phyloP scores from a whole-genome alignment of 2,329 filamentous ascomycete genomes.

The Ceratocystis papillata region DNA sequence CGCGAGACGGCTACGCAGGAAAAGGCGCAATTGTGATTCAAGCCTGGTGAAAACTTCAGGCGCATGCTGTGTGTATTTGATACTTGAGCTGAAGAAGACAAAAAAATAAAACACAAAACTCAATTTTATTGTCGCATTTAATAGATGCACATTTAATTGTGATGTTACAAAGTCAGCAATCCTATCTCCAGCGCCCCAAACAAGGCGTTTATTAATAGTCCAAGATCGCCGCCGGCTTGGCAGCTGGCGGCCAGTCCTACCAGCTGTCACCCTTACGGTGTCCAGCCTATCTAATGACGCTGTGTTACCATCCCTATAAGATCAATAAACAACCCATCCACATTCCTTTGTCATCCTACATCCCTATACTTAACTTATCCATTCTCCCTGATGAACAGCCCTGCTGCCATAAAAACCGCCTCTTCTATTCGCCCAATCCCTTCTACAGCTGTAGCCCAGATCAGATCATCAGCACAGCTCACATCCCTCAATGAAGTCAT shows the following conservation, averaged over 20 bases:
- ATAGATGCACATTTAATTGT: constrained; percentile 1
- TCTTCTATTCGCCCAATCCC: constrained; percentile 56
- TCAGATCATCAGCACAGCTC: constrained; percentile 76
- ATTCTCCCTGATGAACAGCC: not conserved
- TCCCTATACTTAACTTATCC: not conserved
- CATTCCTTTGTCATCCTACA: not conserved
- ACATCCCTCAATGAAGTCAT: constrained; percentile 62
- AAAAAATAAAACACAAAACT: constrained; percentile 5
- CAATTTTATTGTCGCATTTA: constrained; percentile 3
- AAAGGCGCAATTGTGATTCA: not conserved
- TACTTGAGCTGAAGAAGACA: not conserved
- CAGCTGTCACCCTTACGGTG: not conserved
- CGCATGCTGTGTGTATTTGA: constrained; percentile 4
- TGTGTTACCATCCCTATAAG: not conserved
- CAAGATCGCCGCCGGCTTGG: not conserved
- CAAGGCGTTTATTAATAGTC: not conserved
- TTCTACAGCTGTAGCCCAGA: constrained; percentile 58
- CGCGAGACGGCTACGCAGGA: not conserved
- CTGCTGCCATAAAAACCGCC: not conserved
- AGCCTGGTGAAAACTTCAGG: not conserved
- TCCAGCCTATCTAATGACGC: not conserved
- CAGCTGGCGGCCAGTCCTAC: not conserved
- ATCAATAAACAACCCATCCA: not conserved
- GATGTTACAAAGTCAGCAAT: constrained; percentile 5
- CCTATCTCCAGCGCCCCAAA: not conserved